A percentile compares a stretch with the other conserved stretches of the same genome.
These are phyloP conservation scores for Pyrus betulifolia DNA, from an alignment of 306 rosid genomes.

Conservation along the genomic window DNA sequence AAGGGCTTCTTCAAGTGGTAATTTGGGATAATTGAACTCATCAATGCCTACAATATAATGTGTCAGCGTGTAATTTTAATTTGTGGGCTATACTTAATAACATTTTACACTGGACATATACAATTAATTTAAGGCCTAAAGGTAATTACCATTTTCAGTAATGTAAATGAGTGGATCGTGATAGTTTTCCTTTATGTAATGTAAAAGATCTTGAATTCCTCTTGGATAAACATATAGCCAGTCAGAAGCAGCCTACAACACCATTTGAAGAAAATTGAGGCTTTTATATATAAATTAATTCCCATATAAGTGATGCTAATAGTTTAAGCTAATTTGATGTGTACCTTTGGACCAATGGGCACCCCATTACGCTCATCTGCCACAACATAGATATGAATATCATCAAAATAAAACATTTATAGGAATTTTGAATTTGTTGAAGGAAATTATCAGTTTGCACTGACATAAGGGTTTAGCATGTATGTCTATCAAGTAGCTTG, in stretches of 20 bases:
- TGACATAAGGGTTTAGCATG: constrained; percentile 31
- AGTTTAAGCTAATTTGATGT: neutral
- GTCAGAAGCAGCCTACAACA: constrained; percentile 15
- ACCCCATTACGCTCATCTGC: constrained; percentile 31
- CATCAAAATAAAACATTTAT: no score
- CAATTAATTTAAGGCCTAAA: neutral
- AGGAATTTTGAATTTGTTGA: no score
- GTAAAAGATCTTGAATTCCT: constrained; percentile 37
- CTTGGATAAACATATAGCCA: constrained; percentile 47
- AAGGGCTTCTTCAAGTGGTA: constrained; percentile 24
- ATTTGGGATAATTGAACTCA: constrained; percentile 41
- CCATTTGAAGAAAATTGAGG: neutral
- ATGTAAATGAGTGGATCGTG: constrained; percentile 1
- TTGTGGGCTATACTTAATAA: neutral
- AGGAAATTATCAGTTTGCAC: neutral
- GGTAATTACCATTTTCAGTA: constrained; percentile 55
- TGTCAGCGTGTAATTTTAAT: neutral
- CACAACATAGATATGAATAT: neutral
- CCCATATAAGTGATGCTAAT: neutral
- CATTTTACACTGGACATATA: neutral
- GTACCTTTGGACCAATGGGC: constrained; percentile 42
- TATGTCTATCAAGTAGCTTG: constrained; percentile 23
- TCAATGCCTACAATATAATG: constrained; percentile 34
- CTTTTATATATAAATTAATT: no score
- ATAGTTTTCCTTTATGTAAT: constrained; percentile 39